Evolutionary conservation across 1,139 yeast species (phyloP).

Genomic region (Pichiaceae sp.): DNA sequence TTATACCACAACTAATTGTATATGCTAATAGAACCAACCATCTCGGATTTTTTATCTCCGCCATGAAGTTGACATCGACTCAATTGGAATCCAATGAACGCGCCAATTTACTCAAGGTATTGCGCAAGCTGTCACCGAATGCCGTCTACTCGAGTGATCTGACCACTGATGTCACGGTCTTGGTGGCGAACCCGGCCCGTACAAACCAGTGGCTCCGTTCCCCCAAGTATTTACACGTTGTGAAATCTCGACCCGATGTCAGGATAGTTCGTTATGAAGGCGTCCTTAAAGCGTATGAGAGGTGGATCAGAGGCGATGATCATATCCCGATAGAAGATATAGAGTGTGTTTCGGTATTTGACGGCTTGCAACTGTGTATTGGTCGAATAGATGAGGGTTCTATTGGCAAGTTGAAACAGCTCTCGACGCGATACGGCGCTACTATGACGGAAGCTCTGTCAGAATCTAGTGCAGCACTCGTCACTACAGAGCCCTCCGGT

Average conservation of each 20-base stretch:
- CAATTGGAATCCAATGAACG: conserved; percentile 12
- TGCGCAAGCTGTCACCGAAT: conserved; percentile 11
- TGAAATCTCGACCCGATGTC: conserved; percentile 51
- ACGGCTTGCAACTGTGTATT: conserved; percentile 16
- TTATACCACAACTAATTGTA: conserved; percentile 12
- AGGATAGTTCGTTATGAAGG: conserved; percentile 40
- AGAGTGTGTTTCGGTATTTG: conserved; percentile 12
- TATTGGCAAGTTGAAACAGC: conserved; percentile 23
- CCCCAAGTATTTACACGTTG: conserved; percentile 35
- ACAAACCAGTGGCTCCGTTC: conserved; percentile 18
- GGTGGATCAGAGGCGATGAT: conserved; percentile 47
- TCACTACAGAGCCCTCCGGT: conserved; percentile 46
- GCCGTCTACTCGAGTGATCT: conserved; percentile 16
- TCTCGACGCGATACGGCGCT: conserved; percentile 51
- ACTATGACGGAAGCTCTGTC: conserved; percentile 46
- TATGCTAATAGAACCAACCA: too few species aligned
- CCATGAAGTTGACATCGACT: conserved; percentile 19
- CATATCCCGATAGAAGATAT: conserved; percentile 1
- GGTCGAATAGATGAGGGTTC: conserved; percentile 15
- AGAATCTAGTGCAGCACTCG: conserved; percentile 39
- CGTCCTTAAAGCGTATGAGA: conserved; percentile 34
- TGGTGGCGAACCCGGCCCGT: conserved; percentile 16
- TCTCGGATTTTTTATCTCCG: not conserved
- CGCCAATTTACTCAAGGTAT: conserved; percentile 8
- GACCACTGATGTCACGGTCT: conserved; percentile 16